Evolutionary conservation across 2,329 filamentous ascomycete genomes (phyloP).

Genomic region (Decorospora gaudefroyi): DNA sequence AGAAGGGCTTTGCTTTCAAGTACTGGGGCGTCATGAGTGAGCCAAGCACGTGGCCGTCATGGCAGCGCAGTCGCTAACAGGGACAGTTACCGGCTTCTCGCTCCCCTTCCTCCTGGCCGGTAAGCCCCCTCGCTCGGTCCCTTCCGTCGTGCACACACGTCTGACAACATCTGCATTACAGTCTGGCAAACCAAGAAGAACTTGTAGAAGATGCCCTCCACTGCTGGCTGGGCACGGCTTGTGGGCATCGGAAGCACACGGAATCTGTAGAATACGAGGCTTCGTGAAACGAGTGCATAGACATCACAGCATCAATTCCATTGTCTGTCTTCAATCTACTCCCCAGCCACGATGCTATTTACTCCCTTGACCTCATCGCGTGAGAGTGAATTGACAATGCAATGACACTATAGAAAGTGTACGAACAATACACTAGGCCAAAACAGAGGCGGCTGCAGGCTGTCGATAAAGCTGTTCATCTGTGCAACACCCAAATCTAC

Average conservation of each 20-base stretch:
- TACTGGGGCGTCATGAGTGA: constrained; percentile 82
- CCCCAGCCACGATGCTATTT: constrained; percentile 1
- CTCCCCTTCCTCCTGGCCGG: constrained; percentile 66
- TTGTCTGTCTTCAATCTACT: constrained; percentile 30
- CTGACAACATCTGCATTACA: constrained; percentile 44
- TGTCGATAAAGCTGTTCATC: too few species aligned
- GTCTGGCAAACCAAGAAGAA: constrained; percentile 72
- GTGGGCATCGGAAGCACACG: constrained; percentile 22
- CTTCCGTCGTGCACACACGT: neutral
- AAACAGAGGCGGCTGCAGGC: neutral
- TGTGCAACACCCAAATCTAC: constrained; percentile 10
- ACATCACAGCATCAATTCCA: constrained; percentile 45
- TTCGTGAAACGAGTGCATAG: constrained; percentile 40
- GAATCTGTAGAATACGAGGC: constrained; percentile 43
- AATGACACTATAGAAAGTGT: constrained; percentile 1
- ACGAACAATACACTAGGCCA: neutral
- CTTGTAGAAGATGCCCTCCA: constrained; percentile 42
- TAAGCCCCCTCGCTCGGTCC: constrained; percentile 48
- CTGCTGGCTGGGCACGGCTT: constrained; percentile 18
- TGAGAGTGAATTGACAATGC: neutral
- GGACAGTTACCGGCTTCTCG: constrained; percentile 61
- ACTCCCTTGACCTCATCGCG: constrained; percentile 4
- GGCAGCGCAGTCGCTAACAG: constrained; percentile 45
- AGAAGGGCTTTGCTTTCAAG: constrained; percentile 77
- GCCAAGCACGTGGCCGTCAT: constrained; percentile 36